Percentiles rank a stretch among this genome's conserved stretches.
Evolutionary conservation across 2,329 filamentous ascomycete genomes (phyloP).

Genomic region (Dothiorella sarmentorum): DNA sequence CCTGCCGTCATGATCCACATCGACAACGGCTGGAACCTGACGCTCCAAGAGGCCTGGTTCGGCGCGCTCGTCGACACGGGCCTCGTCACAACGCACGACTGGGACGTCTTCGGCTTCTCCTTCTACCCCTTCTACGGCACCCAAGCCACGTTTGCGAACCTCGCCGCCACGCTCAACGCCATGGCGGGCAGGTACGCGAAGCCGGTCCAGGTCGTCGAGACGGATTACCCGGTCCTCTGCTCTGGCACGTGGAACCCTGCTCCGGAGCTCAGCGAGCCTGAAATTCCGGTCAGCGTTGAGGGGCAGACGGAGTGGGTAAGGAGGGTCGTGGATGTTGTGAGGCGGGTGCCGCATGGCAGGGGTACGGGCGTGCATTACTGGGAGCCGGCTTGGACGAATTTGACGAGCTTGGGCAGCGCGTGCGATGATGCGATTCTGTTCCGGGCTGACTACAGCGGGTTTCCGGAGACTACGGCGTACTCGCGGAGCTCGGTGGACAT

Average conservation of each 20-base stretch:
- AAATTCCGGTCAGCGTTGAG: slow-evolving; percentile 62
- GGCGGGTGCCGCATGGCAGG: slow-evolving; percentile 49
- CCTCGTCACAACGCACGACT: slow-evolving; percentile 52
- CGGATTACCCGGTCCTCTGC: slow-evolving; percentile 66
- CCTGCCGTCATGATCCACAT: slow-evolving; percentile 72
- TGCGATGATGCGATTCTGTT: slow-evolving; percentile 8
- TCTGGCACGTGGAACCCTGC: slow-evolving; percentile 41
- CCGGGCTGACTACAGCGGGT: slow-evolving; percentile 63
- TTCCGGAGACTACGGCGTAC: slow-evolving; percentile 55
- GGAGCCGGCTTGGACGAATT: slow-evolving; percentile 70
- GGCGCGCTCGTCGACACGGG: slow-evolving; percentile 51
- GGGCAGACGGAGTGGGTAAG: slow-evolving; percentile 63
- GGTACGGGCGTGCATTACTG: slow-evolving; percentile 64
- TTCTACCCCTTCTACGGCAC: slow-evolving; percentile 70
- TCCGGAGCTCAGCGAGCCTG: slow-evolving; percentile 49
- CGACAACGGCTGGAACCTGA: slow-evolving; percentile 71
- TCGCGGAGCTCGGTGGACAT: slow-evolving; percentile 52
- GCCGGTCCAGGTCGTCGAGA: slow-evolving; percentile 65
- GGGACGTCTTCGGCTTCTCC: slow-evolving; percentile 69
- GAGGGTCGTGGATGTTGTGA: slow-evolving; percentile 56
- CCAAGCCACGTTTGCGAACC: slow-evolving; percentile 55
- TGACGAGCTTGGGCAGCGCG: slow-evolving; percentile 58
- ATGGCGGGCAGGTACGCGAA: slow-evolving; percentile 63
- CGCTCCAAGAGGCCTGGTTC: slow-evolving; percentile 59
- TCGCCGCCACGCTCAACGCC: slow-evolving; percentile 55